A percentile compares a stretch with the other conserved stretches of the same genome.
Evolutionary conservation across 441 rosid genomes (phyloP).

Genomic region (Corymbia citriodora): DNA sequence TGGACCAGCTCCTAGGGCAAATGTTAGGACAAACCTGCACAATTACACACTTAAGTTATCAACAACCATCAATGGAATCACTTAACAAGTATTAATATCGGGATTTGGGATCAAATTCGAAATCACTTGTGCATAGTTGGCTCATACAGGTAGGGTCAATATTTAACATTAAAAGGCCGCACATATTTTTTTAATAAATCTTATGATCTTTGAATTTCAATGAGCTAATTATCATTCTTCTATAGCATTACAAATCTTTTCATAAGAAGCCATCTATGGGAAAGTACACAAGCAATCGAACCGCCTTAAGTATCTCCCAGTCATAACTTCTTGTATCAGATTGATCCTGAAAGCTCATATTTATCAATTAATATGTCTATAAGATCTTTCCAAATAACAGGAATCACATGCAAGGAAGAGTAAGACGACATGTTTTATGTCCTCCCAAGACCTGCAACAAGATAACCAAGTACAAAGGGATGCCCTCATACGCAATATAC

Average conservation of each 20-base stretch:
- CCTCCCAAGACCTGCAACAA: neutral
- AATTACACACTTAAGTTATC: neutral
- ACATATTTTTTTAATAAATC: neutral
- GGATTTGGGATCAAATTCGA: neutral
- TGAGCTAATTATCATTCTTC: neutral
- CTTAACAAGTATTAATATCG: neutral
- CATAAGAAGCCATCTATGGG: neutral
- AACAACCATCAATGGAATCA: neutral
- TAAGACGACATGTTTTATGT: neutral
- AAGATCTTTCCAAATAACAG: neutral
- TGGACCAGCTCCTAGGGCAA: slow-evolving; percentile 56
- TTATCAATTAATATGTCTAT: neutral
- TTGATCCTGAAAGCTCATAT: neutral
- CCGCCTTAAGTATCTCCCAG: neutral
- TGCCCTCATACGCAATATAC: neutral
- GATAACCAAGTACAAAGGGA: neutral
- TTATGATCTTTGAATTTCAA: neutral
- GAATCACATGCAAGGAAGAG: neutral
- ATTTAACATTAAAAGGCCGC: neutral
- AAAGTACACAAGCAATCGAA: neutral
- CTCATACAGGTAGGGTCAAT: neutral
- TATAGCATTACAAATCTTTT: neutral
- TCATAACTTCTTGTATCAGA: neutral
- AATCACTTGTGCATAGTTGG: neutral
- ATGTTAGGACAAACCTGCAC: slow-evolving; percentile 41